Conservation (phyloP, 306 rosid genomes). For the Gillenia trifoliata region DNA sequence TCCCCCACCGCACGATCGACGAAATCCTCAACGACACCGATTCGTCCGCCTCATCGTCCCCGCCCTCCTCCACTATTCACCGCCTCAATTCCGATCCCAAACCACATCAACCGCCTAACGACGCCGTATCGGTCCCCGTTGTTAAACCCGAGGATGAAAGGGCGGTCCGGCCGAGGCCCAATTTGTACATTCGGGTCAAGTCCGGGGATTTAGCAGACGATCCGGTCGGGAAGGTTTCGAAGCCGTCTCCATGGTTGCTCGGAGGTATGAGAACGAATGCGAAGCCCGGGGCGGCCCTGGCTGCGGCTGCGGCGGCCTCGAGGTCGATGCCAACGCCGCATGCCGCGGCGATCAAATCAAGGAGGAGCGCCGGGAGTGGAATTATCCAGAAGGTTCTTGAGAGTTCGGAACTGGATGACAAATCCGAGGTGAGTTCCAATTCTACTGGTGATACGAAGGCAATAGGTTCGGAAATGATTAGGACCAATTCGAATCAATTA, state of each 20-base stretch:
- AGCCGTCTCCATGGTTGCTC: constrained; percentile 61
- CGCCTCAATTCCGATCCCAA: constrained; percentile 15
- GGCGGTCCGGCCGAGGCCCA: constrained; percentile 25
- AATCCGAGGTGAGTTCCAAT: constrained; percentile 17
- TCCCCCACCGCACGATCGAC: constrained; percentile 70
- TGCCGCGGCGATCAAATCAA: constrained; percentile 77
- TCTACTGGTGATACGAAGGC: constrained; percentile 32
- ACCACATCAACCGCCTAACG: constrained; percentile 7
- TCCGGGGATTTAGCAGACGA: constrained; percentile 39
- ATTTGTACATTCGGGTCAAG: constrained; percentile 35
- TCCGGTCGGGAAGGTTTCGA: constrained; percentile 32
- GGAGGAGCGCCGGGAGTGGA: constrained; percentile 45
- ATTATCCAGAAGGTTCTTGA: constrained; percentile 27
- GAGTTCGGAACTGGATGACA: constrained; percentile 28
- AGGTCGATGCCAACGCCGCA: constrained; percentile 82
- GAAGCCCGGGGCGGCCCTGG: constrained; percentile 92
- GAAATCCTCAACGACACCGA: constrained; percentile 86
- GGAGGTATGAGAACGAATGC: constrained; percentile 66
- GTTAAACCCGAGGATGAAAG: constrained; percentile 18
- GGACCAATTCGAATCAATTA: constrained; percentile 14
- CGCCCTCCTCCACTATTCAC: constrained; percentile 15
- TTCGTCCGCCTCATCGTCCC: constrained; percentile 48
- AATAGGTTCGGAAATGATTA: background rate
- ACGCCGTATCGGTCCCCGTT: constrained; percentile 12
- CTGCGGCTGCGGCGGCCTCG: constrained; percentile 89